Evolutionary conservation across 768 basidiomycete species (phyloP).

Genomic region (Termitomyces sp.): DNA sequence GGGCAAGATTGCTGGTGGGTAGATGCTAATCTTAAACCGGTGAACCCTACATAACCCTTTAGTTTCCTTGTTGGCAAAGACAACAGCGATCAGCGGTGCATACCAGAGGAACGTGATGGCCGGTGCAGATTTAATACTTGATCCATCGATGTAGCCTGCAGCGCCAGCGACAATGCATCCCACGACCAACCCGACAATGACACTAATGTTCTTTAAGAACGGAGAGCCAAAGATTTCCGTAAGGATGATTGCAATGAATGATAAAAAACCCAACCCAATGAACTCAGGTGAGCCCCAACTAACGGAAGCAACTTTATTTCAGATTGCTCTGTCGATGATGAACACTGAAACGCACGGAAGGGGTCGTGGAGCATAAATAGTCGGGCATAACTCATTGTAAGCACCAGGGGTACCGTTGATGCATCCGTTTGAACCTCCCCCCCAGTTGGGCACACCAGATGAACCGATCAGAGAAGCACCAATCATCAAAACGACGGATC

Average conservation of each 20-base stretch:
- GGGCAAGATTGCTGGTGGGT: conserved; percentile 58
- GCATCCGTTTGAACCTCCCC: conserved; percentile 76
- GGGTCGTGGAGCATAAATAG: conserved; percentile 61
- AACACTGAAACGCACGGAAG: conserved; percentile 38
- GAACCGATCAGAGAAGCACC: conserved; percentile 71
- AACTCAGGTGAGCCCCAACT: conserved; percentile 82
- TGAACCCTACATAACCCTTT: conserved; percentile 44
- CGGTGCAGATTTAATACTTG: conserved; percentile 60
- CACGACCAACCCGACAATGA: conserved; percentile 68
- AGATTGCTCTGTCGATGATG: background rate
- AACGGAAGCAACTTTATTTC: background rate
- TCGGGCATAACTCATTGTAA: conserved; percentile 68
- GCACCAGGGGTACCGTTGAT: conserved; percentile 52
- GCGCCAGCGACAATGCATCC: conserved; percentile 81
- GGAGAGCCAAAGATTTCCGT: conserved; percentile 82
- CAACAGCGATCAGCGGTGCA: background rate
- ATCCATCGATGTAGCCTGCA: conserved; percentile 68
- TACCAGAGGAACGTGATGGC: conserved; percentile 79
- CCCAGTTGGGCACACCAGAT: conserved; percentile 78
- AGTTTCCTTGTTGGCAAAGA: background rate
- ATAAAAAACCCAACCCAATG: conserved; percentile 83
- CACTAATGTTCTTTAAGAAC: conserved; percentile 75
- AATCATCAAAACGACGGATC: conserved; percentile 76
- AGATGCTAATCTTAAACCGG: conserved; percentile 70
- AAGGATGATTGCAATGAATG: conserved; percentile 69